Conservation (phyloP, 176 grass and related monocot species). For the Zoysia pacifica region DNA sequence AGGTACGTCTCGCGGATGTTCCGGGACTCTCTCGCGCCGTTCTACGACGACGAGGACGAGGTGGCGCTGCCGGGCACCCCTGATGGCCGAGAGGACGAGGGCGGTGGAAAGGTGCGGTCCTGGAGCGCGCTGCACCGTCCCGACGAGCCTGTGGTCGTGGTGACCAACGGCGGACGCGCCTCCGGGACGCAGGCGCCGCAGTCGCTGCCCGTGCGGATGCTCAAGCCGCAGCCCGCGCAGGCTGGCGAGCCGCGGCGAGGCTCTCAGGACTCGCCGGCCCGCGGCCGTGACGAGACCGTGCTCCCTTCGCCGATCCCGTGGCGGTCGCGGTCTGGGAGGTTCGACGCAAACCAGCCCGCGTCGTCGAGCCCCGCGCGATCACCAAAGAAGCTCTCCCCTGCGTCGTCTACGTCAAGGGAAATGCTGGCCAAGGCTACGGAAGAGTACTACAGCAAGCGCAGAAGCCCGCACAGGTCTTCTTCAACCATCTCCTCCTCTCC, state of each 20-base stretch:
- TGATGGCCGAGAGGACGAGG: background rate
- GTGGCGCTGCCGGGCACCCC: conserved; percentile 19
- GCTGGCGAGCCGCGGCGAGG: background rate
- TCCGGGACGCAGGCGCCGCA: conserved; percentile 40
- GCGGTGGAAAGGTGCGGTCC: conserved; percentile 36
- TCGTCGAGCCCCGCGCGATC: conserved; percentile 41
- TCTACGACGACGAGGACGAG: conserved; percentile 54
- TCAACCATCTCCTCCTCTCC: conserved; percentile 32
- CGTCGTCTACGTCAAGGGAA: conserved; percentile 55
- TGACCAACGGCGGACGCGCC: conserved; percentile 20
- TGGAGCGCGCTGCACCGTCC: conserved; percentile 65
- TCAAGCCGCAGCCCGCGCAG: conserved; percentile 42
- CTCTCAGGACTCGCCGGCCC: background rate
- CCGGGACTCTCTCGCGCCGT: conserved; percentile 48
- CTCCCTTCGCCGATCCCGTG: conserved; percentile 94
- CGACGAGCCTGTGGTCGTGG: conserved; percentile 50
- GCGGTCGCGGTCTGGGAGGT: conserved; percentile 54
- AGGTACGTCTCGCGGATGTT: conserved; percentile 69
- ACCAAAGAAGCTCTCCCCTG: conserved; percentile 44
- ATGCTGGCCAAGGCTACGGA: conserved; percentile 55
- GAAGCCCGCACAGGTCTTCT: conserved; percentile 44
- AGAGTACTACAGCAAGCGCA: conserved; percentile 45
- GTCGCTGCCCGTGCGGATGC: conserved; percentile 58
- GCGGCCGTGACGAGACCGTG: conserved; percentile 37
- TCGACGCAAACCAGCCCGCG: conserved; percentile 32